Conservation (phyloP, 176 grass and related monocot genomes). For the Rhynchospora tenuis region DNA sequence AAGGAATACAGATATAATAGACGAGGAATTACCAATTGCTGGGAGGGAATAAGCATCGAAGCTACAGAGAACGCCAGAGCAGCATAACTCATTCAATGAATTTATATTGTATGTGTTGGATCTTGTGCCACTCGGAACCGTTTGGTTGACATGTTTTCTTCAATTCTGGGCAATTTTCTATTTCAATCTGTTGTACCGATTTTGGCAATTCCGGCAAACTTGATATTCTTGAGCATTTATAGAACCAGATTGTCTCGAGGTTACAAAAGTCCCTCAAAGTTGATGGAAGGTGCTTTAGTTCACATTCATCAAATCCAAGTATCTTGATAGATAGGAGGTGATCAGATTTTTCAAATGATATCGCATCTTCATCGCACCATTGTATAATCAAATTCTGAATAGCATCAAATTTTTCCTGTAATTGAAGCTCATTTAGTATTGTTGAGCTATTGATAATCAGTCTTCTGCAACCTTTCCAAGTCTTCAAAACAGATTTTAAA, state of each 20-base stretch:
- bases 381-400: background rate
- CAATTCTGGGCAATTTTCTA: too few species aligned
- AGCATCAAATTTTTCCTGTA: background rate
- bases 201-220: too few species aligned
- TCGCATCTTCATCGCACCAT: background rate
- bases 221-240: too few species aligned
- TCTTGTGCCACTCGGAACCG: too few species aligned
- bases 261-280: background rate
- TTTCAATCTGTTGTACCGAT: too few species aligned
- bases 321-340: background rate
- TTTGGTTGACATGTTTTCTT: too few species aligned
- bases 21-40: too few species aligned
- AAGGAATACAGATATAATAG: too few species aligned
- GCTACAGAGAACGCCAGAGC: too few species aligned
- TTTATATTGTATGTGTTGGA: too few species aligned
- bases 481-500: background rate
- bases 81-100: too few species aligned
- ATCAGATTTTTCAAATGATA: background rate
- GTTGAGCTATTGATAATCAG: background rate
- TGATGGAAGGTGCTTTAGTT: background rate
- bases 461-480: background rate
- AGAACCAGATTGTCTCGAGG: background rate
- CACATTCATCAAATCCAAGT: background rate
- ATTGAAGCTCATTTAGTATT: background rate
- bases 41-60: too few species aligned